A percentile compares a stretch with the other conserved stretches of the same genome.
Evolutionary conservation across 192 early-diverging fungal species (phyloP).

Genomic region (Cetraspora pellucida): DNA sequence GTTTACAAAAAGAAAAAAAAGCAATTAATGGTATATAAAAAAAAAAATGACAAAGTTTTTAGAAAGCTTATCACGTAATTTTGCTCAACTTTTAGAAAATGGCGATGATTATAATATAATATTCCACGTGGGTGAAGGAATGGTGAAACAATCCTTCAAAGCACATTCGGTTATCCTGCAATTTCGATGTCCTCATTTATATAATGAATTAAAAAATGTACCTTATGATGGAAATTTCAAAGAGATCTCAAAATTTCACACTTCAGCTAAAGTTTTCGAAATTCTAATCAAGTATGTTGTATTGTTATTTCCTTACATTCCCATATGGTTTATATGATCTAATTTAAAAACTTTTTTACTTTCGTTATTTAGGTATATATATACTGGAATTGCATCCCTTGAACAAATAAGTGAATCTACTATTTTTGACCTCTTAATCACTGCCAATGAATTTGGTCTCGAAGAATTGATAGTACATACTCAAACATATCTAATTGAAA

Average conservation of each 20-base stretch:
- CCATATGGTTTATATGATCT: neutral
- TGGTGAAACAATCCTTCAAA: neutral
- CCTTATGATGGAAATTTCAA: too few relatives aligned
- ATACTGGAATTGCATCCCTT: neutral
- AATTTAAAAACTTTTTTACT: neutral
- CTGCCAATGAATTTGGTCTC: conserved; percentile 1
- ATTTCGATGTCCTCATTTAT: neutral
- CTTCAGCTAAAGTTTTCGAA: neutral
- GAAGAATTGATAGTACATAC: neutral
- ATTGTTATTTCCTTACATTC: neutral
- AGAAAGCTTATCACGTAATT: neutral
- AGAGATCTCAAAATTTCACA: too few relatives aligned
- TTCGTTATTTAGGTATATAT: conserved; percentile 14
- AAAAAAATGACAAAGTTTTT: neutral
- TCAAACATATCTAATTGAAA: neutral
- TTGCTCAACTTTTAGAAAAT: conserved; percentile 1
- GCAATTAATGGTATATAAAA: too few relatives aligned
- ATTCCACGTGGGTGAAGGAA: conserved; percentile 12
- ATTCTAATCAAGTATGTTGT: conserved; percentile 2
- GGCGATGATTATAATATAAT: neutral
- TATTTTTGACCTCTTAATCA: neutral
- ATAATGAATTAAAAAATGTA: too few relatives aligned
- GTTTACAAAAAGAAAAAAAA: neutral
- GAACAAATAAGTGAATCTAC: neutral
- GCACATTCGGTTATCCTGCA: neutral